Evolutionary conservation across 495 filamentous ascomycete species (phyloP), one percentile per base, ranked within the genome.

Genomic region (Trichodelitschia bisporula): DNA sequence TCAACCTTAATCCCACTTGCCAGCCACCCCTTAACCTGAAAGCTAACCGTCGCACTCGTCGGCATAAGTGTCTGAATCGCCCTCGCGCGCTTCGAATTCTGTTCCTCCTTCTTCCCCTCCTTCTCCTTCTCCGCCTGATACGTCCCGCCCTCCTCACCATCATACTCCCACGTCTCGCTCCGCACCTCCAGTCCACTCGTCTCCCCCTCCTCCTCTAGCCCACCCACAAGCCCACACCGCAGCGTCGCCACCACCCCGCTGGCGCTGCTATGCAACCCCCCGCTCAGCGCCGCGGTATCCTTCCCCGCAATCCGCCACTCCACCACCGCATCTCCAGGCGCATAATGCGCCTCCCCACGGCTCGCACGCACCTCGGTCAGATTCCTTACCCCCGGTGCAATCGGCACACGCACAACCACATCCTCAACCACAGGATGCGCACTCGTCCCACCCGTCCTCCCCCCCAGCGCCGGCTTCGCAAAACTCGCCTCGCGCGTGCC

Each of bases 1-100:
- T 95, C 86, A 2, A 99, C 80, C 45, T 68, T 82, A 35, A 99
- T 72, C 17, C 86, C 86, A 44, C 86, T 95, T 4, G 82, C 69
- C 37, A 95, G 53, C 86, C 86, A 95, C 9, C 89, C 89, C 47
- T 79, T 82, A 10, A 93, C 78, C 17, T 69, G 66, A 51, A 99
- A 99, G 28, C 74, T 82, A 26, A 93, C 67, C 3, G 69, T 69
- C 3, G 80, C 79, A 29, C 76, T 82, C 33, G 61, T 75, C 9
- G 86, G 86, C 86, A 99, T 99, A 3, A 92, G 60, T 25, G 66
- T 69, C 41, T 72, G 70, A 45, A 84, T 83, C 43, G 72, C 55
- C 36, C 70, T 66, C 3, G 61, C 47, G 47, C 61, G 69, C 38
- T 53, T 52, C 18, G 49, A 42, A 40, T 64, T 56, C 37, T 51